Evolutionary conservation across 441 rosid genomes (phyloP).

Genomic region (Breynia disticha): DNA sequence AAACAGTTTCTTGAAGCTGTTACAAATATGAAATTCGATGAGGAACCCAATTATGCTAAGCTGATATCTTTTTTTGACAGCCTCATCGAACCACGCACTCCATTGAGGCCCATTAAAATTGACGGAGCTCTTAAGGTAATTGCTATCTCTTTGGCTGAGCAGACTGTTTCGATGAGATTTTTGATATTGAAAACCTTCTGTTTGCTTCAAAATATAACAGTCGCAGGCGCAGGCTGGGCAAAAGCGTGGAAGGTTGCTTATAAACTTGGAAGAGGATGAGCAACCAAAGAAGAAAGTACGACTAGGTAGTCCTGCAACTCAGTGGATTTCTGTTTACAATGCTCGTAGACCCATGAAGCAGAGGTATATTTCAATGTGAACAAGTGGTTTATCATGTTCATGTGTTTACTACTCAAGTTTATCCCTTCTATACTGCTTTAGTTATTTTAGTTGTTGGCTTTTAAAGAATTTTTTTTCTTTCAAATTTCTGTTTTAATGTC

Average conservation of each 20-base stretch:
- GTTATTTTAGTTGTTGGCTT: not conserved
- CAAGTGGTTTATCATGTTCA: slow-evolving; percentile 1
- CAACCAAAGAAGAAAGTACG: slow-evolving; percentile 83
- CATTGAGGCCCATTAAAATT: slow-evolving; percentile 61
- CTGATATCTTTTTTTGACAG: slow-evolving; percentile 54
- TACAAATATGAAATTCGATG: slow-evolving; percentile 72
- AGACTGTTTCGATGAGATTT: not conserved
- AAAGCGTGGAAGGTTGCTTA: slow-evolving; percentile 67
- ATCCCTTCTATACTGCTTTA: slow-evolving; percentile 2
- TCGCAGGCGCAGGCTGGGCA: slow-evolving; percentile 51
- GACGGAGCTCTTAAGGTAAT: slow-evolving; percentile 76
- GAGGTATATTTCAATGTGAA: slow-evolving; percentile 28
- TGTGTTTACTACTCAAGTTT: not conserved
- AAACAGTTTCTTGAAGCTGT: slow-evolving; percentile 72
- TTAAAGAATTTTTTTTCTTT: too few relatives aligned
- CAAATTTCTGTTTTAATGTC: not conserved
- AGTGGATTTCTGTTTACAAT: slow-evolving; percentile 85
- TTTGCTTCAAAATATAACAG: not conserved
- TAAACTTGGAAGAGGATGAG: slow-evolving; percentile 86
- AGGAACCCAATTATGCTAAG: slow-evolving; percentile 71
- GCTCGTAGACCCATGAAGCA: slow-evolving; percentile 95
- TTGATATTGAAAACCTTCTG: slow-evolving; percentile 9
- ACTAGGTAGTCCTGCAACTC: slow-evolving; percentile 82
- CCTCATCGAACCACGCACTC: slow-evolving; percentile 51
- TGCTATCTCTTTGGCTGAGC: slow-evolving; percentile 8